Percentiles rank a stretch among this genome's conserved stretches.
phyloP scores from a whole-genome alignment of 129 eudicot genomes.

The Logfia minima region DNA sequence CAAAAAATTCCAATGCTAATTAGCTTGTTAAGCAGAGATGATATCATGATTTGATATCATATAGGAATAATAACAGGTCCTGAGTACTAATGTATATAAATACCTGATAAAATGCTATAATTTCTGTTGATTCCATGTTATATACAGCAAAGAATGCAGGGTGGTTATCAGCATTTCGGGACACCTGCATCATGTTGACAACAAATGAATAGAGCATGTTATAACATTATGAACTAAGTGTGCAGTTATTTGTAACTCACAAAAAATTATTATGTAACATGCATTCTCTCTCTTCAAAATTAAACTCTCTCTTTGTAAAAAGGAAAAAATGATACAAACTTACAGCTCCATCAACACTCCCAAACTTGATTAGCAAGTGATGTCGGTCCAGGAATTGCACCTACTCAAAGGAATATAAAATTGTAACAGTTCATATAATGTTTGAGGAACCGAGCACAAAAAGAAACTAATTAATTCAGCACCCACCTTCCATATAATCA shows the following conservation, averaged over 20 bases:
- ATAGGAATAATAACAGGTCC: neutral
- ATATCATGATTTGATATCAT: neutral
- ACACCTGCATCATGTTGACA: slow-evolving; percentile 51
- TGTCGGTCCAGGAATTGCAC: slow-evolving; percentile 97
- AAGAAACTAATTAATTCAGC: slow-evolving; percentile 9
- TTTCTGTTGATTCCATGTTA: slow-evolving; percentile 95
- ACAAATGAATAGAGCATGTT: slow-evolving; percentile 7
- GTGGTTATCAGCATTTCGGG: slow-evolving; percentile 86
- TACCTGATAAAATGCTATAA: slow-evolving; percentile 94
- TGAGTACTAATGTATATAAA: neutral
- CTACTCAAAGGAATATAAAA: slow-evolving; percentile 37
- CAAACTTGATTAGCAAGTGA: slow-evolving; percentile 91
- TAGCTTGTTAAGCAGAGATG: slow-evolving; percentile 9
- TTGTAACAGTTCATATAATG: neutral
- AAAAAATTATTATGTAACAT: neutral
- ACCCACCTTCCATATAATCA: slow-evolving; percentile 91
- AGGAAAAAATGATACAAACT: slow-evolving; percentile 24
- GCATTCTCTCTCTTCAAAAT: neutral
- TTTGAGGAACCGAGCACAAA: neutral
- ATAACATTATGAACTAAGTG: neutral
- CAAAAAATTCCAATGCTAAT: slow-evolving; percentile 23
- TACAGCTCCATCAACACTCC: slow-evolving; percentile 99
- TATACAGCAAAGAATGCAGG: slow-evolving; percentile 99
- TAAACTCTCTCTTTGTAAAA: neutral
- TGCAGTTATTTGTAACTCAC: neutral